Evolutionary conservation across 2,329 filamentous ascomycete species (phyloP).

Genomic region (Penicillium sumatraense): DNA sequence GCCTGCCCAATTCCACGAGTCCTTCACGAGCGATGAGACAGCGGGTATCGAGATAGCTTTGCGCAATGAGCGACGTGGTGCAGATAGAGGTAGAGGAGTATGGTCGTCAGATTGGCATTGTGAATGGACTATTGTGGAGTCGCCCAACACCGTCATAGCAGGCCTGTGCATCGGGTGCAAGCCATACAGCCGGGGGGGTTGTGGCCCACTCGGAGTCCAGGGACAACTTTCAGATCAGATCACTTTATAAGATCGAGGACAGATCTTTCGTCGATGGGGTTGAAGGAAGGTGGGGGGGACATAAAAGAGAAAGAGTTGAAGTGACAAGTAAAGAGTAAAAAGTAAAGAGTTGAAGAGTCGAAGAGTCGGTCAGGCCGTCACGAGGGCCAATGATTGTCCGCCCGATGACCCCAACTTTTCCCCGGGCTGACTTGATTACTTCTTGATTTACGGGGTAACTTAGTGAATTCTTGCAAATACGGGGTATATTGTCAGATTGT

Average conservation of each 20-base stretch:
- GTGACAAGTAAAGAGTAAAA: conserved; percentile 1
- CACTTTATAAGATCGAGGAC: not conserved
- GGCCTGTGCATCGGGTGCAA: conserved; percentile 29
- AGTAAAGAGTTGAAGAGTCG: conserved; percentile 1
- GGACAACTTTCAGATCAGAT: not conserved
- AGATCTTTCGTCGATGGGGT: too few species aligned
- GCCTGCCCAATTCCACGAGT: conserved; percentile 41
- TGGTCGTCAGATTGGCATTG: conserved; percentile 28
- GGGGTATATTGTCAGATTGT: not conserved
- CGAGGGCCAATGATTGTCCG: conserved; percentile 22
- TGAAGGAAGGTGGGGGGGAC: not conserved
- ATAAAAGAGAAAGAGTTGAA: not conserved
- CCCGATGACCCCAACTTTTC: conserved; percentile 24
- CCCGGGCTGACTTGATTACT: not conserved
- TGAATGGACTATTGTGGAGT: conserved; percentile 35
- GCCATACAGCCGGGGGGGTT: conserved; percentile 29
- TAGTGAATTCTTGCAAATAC: too few species aligned
- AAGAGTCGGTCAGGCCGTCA: conserved; percentile 30
- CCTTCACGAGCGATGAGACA: conserved; percentile 39
- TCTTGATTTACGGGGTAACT: too few species aligned
- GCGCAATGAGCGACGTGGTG: conserved; percentile 23
- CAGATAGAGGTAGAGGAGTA: not conserved
- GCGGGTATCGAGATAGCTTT: conserved; percentile 37
- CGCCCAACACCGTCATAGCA: conserved; percentile 38
- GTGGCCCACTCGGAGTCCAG: conserved; percentile 9